phyloP scores from a whole-genome alignment of 2,329 filamentous ascomycete genomes.

The Alternaria triticimaculans region DNA sequence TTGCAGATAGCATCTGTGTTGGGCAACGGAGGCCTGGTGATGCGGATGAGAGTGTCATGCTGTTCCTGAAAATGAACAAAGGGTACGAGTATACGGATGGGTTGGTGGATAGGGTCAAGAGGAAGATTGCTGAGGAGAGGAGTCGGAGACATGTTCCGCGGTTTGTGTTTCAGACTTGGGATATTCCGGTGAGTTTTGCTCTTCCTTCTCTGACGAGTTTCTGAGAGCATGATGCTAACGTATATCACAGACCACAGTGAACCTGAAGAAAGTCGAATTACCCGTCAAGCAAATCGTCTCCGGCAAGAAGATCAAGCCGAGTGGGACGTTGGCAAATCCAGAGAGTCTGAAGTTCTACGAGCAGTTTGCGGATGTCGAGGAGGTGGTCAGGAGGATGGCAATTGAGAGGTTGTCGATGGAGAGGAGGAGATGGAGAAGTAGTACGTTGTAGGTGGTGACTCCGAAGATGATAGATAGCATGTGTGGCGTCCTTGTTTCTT shows the following conservation, averaged over 20 bases:
- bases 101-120: constrained; percentile 67
- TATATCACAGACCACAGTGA: constrained; percentile 72
- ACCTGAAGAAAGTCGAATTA: constrained; percentile 84
- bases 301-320: constrained; percentile 74
- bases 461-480: neutral
- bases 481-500: neutral
- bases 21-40: constrained; percentile 73
- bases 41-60: constrained; percentile 63
- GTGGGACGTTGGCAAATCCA: constrained; percentile 78
- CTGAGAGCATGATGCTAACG: neutral
- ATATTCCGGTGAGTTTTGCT: constrained; percentile 72
- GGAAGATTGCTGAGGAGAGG: constrained; percentile 68
- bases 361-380: constrained; percentile 75
- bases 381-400: constrained; percentile 51
- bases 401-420: constrained; percentile 19
- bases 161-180: constrained; percentile 79
- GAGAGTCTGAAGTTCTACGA: constrained; percentile 79
- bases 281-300: constrained; percentile 86
- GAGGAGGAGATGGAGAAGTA: constrained; percentile 11
- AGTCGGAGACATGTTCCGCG: constrained; percentile 78
- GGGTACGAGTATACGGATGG: constrained; percentile 49
- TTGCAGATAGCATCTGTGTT: constrained; percentile 79
- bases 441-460: constrained; percentile 4
- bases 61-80: constrained; percentile 67
- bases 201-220: neutral